A percentile compares a stretch with the other conserved stretches of the same genome.
Evolutionary conservation across 176 grass and related monocot genomes (phyloP).

Genomic region (Cymbopogon citratus): DNA sequence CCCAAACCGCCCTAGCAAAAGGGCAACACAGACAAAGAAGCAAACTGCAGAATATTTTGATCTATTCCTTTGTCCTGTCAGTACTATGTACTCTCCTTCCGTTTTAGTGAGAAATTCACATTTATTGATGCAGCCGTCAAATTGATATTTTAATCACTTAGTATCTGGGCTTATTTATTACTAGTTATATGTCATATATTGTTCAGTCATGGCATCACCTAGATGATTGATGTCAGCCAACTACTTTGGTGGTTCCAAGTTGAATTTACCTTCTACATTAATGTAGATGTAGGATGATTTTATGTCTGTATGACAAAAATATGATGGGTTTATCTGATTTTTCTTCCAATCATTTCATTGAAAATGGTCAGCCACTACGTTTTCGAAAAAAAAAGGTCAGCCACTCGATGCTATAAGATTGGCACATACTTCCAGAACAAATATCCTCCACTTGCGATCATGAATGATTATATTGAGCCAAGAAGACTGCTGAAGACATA

Average conservation of each 20-base stretch:
- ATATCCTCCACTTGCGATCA: constrained; percentile 26
- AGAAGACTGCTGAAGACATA: constrained; percentile 33
- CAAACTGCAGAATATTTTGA: background rate
- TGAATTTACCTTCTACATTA: background rate
- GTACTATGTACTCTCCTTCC: background rate
- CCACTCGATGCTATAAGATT: constrained; percentile 30
- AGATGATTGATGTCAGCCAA: background rate
- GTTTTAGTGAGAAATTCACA: background rate
- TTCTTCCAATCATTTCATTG: constrained; percentile 10
- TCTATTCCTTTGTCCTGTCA: background rate
- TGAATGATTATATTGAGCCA: constrained; percentile 24
- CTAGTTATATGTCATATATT: background rate
- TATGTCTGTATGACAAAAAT: background rate
- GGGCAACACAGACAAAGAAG: too few relatives aligned
- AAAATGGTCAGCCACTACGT: constrained; percentile 16
- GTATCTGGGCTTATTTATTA: background rate
- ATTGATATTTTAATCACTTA: background rate
- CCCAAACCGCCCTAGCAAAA: too few relatives aligned
- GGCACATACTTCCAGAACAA: constrained; percentile 12
- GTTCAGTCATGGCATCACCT: background rate
- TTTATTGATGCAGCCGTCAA: background rate
- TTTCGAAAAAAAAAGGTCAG: constrained; percentile 19
- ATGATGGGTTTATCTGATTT: background rate
- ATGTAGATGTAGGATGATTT: background rate
- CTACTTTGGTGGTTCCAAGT: background rate